Conservation (phyloP, 2,329 filamentous ascomycete species). For the Colletotrichum magnum region DNA sequence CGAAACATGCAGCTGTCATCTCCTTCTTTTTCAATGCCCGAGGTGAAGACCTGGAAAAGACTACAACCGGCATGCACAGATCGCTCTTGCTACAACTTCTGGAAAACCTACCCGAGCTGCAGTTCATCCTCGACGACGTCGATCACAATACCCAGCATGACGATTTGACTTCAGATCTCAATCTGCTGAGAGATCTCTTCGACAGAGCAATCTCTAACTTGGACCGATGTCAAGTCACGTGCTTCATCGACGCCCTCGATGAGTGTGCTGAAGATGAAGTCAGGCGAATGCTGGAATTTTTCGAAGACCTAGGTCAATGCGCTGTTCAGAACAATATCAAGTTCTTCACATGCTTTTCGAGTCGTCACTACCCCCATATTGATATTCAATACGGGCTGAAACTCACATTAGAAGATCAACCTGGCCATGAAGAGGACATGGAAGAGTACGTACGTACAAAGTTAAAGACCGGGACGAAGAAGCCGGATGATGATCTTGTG, state of each 20-base stretch:
- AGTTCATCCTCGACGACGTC: not conserved
- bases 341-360: constrained; percentile 60
- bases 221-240: too few relatives aligned
- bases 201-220: not conserved
- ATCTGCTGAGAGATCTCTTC: not conserved
- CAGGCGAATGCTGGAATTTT: constrained; percentile 58
- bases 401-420: constrained; percentile 46
- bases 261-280: constrained; percentile 61
- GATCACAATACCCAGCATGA: too few relatives aligned
- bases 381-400: constrained; percentile 14
- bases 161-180: not conserved
- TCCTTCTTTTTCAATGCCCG: constrained; percentile 41
- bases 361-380: constrained; percentile 59
- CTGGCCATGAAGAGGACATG: constrained; percentile 46
- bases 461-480: constrained; percentile 5
- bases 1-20: constrained; percentile 19
- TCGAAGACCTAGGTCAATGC: constrained; percentile 51
- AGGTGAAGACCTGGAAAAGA: constrained; percentile 33
- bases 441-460: constrained; percentile 39
- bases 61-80: constrained; percentile 31
- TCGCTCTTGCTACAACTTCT: constrained; percentile 37
- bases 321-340: constrained; percentile 32
- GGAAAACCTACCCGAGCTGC: not conserved
- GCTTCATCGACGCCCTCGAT: constrained; percentile 61
- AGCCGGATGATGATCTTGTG: not conserved